phyloP scores from a whole-genome alignment of 192 early-diverging fungal genomes.

The Coemansia nantahalensis region DNA sequence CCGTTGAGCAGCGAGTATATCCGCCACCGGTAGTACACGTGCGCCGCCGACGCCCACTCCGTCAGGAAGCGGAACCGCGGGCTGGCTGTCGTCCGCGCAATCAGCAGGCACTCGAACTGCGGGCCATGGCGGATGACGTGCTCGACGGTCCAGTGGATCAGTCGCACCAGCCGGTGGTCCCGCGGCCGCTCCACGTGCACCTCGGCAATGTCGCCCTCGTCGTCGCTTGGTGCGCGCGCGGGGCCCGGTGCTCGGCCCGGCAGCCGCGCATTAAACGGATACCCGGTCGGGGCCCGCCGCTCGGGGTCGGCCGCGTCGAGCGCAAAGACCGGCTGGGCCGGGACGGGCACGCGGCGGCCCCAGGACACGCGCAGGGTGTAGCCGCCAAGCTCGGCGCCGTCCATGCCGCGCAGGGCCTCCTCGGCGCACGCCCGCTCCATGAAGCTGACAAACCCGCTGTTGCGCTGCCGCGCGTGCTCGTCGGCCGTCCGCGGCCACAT shows the following conservation, averaged over 20 bases:
- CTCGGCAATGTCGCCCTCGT: conserved; percentile 47
- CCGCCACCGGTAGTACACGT: conserved; percentile 91
- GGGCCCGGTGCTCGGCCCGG: neutral
- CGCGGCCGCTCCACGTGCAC: conserved; percentile 64
- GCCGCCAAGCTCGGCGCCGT: conserved; percentile 36
- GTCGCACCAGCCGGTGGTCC: conserved; percentile 52
- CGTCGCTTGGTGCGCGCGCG: neutral
- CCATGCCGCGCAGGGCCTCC: conserved; percentile 67
- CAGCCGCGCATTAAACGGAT: conserved; percentile 32
- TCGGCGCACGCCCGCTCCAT: conserved; percentile 75
- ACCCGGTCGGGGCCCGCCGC: conserved; percentile 6
- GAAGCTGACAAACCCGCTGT: conserved; percentile 89
- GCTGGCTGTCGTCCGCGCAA: conserved; percentile 62
- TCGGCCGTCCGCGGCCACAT: conserved; percentile 94
- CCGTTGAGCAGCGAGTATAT: conserved; percentile 86
- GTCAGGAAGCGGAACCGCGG: conserved; percentile 71
- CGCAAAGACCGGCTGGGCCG: conserved; percentile 65
- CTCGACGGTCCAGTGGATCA: conserved; percentile 86
- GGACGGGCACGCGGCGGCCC: conserved; percentile 80
- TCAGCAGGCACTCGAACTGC: conserved; percentile 68
- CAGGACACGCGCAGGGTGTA: conserved; percentile 67
- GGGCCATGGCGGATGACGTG: conserved; percentile 73
- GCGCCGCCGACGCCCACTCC: conserved; percentile 69
- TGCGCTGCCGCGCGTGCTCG: conserved; percentile 72
- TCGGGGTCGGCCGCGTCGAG: conserved; percentile 7